Conservation (phyloP, 257 asterid genomes). For the Penstemon davidsonii region DNA sequence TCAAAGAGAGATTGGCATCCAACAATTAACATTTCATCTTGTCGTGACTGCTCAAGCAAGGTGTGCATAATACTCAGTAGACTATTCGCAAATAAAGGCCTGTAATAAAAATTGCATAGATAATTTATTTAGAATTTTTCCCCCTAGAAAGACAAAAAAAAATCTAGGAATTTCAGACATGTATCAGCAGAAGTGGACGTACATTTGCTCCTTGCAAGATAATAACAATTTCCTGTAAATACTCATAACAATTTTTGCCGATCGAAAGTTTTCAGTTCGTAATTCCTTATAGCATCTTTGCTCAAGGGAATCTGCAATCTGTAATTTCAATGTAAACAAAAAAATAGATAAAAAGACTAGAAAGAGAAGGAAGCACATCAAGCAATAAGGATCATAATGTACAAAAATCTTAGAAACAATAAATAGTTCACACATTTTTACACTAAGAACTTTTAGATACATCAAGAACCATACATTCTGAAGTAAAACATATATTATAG, state of each 20-base stretch:
- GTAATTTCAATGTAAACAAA: constrained; percentile 34
- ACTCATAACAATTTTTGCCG: constrained; percentile 75
- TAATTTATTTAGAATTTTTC: constrained; percentile 15
- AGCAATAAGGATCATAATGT: constrained; percentile 11
- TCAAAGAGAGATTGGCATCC: constrained; percentile 94
- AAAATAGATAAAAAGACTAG: neutral
- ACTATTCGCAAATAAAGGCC: constrained; percentile 93
- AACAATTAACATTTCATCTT: constrained; percentile 70
- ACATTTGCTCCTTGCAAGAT: constrained; percentile 96
- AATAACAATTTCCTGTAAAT: constrained; percentile 78
- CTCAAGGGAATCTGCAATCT: constrained; percentile 88
- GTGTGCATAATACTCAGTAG: constrained; percentile 66
- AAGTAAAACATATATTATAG: neutral
- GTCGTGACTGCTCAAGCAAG: constrained; percentile 81
- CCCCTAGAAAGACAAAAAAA: neutral
- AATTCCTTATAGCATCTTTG: constrained; percentile 95
- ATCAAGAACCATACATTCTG: constrained; percentile 1
- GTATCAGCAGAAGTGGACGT: constrained; percentile 29
- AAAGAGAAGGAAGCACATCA: constrained; percentile 7
- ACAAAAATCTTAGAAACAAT: neutral
- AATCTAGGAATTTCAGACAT: neutral
- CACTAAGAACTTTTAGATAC: neutral
- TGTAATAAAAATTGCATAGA: constrained; percentile 36
- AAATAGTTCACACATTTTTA: constrained; percentile 1
- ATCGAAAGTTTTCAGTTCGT: constrained; percentile 68